Base-by-base conservation (phyloP, 2,329 filamentous ascomycete species). In the Aspergillus piperis region DNA sequence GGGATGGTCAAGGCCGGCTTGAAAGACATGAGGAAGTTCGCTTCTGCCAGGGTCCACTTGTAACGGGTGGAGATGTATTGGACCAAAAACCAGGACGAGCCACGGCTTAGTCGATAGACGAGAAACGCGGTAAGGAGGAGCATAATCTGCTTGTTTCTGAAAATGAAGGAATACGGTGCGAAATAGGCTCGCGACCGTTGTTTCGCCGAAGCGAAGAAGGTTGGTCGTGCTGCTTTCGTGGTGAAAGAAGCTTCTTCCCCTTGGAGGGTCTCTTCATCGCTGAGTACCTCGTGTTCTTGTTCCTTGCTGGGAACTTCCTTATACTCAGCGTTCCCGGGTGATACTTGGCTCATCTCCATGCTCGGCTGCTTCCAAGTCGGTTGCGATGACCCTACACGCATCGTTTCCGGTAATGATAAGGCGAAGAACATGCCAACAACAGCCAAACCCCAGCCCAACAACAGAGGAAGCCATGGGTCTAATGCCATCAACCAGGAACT, bases 11-110 rank as follows among this genome's bases (percentile, higher is more conserved):
- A 74, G 2, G 76, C 78, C 2, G 81, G 79, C 59, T 80, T 79
- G 54, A 82, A 75, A 0, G 81, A 80, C 4, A 80, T 72, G 19
- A 83, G 68, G 58, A 78, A 66, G 47, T 78, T 79, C 54, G 78
- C 71, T 50, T 72, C 64, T 0, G 80, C 78, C 17, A 84, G 72
- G 36, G 78, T 77, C 79, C 81, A 83, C 23, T 69, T 66, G 58
- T 83, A 84, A 23, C 81, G 74, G n/a, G 79, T 80, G 1, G 81
- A 83, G 17, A 82, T 79, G 65, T 84, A 84, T 59, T 82, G 80
- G n/a, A 82, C 73, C 13, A 83, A 66, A 56, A 83, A 75, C 62
- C 75, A 78, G 15, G 80, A 71, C 8, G 79, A 78, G 51, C 81
- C 80, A 25, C 80, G 75, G 53, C 79, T 80, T 6, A 83, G 70